These are phyloP conservation scores for Apiospora aurea DNA, from an alignment of 2,329 filamentous ascomycete genomes.

Conservation along the genomic window DNA sequence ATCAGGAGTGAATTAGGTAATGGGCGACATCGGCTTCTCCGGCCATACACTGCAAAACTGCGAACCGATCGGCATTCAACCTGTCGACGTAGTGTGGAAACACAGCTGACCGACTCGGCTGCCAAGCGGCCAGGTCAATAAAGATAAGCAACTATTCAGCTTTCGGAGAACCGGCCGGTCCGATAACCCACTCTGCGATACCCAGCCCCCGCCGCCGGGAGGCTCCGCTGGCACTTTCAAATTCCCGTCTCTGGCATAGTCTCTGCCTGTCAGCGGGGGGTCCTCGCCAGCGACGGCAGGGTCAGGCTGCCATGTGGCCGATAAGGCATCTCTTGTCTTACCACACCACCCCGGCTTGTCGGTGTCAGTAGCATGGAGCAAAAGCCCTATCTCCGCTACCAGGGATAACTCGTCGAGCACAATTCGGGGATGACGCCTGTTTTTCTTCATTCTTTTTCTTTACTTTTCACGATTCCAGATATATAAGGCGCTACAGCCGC, in stretches of 20 bases:
- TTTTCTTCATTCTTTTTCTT: neutral
- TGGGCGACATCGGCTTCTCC: too few species aligned
- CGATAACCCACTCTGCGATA: neutral
- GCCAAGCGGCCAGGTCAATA: neutral
- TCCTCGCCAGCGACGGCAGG: neutral
- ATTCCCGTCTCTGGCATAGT: constrained; percentile 1
- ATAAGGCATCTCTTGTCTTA: neutral
- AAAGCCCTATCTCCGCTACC: neutral
- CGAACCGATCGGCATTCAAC: neutral
- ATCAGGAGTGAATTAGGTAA: too few species aligned
- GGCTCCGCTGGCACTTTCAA: neutral
- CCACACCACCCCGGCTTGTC: neutral
- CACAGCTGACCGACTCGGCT: neutral
- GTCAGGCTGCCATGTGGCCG: neutral
- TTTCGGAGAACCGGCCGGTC: constrained; percentile 12
- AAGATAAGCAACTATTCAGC: constrained; percentile 9
- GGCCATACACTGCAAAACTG: neutral
- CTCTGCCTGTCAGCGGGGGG: neutral
- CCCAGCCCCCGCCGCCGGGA: neutral
- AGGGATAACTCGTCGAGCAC: neutral
- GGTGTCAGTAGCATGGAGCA: neutral
- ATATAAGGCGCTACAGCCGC: neutral
- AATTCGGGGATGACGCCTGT: neutral
- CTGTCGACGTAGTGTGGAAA: neutral
- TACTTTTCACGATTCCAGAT: neutral